These are phyloP conservation scores for Fusarium heterosporum DNA, from an alignment of 2,329 filamentous ascomycete species.

Conservation along the genomic window DNA sequence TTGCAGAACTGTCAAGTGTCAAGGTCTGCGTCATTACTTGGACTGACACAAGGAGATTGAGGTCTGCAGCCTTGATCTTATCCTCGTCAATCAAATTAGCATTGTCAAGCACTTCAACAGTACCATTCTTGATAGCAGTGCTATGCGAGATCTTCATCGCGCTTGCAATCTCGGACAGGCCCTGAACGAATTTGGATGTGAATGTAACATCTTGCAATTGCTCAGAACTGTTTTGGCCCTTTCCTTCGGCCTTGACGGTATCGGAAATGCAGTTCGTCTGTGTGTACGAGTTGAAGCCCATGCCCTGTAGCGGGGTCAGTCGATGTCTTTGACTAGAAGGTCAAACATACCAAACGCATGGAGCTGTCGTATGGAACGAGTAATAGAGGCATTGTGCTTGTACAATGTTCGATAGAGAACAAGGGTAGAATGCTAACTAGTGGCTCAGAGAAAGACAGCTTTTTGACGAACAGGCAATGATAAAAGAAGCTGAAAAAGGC, in stretches of 20 bases:
- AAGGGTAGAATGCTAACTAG: too few species aligned
- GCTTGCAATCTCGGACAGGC: not conserved
- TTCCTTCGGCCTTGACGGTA: not conserved
- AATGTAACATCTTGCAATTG: not conserved
- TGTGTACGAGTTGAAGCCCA: slow-evolving; percentile 21
- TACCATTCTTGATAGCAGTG: slow-evolving; percentile 5
- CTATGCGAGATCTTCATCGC: slow-evolving; percentile 11
- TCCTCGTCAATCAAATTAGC: not conserved
- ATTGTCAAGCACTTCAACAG: not conserved
- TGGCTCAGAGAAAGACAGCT: too few species aligned
- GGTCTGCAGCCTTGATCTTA: slow-evolving; percentile 18
- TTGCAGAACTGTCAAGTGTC: not conserved
- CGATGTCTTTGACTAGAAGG: fast-evolving
- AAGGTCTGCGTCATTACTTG: slow-evolving; percentile 17
- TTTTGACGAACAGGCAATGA: too few species aligned
- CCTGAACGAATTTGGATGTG: not conserved
- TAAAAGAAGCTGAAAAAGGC: too few species aligned
- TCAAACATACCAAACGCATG: slow-evolving; percentile 19
- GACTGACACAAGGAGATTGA: slow-evolving; percentile 16
- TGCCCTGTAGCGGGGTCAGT: not conserved
- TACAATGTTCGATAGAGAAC: too few species aligned
- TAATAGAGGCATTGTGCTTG: not conserved
- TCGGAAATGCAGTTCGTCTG: not conserved
- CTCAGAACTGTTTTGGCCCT: not conserved
- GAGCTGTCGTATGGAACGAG: slow-evolving; percentile 17